A percentile compares a stretch with the other conserved stretches of the same genome.
phyloP scores from a whole-genome alignment of 257 asterid genomes.

The Petrea volubilis region DNA sequence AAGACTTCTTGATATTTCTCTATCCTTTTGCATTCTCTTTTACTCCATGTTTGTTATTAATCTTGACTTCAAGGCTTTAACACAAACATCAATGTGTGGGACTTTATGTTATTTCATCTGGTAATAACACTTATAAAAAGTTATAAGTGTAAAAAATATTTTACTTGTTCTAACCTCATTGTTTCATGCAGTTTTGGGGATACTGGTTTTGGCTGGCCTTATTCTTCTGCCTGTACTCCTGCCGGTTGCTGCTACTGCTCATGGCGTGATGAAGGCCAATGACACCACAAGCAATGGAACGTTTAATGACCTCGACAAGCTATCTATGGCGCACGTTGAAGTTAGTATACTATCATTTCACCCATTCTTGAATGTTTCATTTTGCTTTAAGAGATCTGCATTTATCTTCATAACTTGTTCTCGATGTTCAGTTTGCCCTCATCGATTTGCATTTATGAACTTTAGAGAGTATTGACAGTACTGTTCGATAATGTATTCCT shows the following conservation, averaged over 20 bases:
- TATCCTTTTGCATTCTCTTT: not conserved
- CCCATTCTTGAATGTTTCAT: not conserved
- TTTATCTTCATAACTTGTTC: not conserved
- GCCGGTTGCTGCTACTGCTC: conserved; percentile 70
- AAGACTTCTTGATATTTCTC: not conserved
- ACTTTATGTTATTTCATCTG: not conserved
- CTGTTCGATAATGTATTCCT: not conserved
- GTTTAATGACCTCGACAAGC: conserved; percentile 74
- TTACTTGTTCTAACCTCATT: not conserved
- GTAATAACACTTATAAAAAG: not conserved
- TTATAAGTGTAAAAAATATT: not conserved
- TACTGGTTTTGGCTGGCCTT: conserved; percentile 64
- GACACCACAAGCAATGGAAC: conserved; percentile 63
- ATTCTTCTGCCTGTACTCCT: conserved; percentile 77
- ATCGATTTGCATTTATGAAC: not conserved
- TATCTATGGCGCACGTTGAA: conserved; percentile 71
- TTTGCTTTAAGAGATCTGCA: not conserved
- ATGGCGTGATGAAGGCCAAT: conserved; percentile 21
- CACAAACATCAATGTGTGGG: not conserved
- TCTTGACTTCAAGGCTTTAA: not conserved
- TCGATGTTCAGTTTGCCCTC: not conserved
- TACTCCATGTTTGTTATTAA: not conserved
- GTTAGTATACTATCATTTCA: conserved; percentile 41
- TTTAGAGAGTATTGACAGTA: not conserved
- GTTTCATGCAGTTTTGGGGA: conserved; percentile 64